These are phyloP conservation scores for Pseudozyma sp. DNA, from an alignment of 1,284 basidiomycete species.

Conservation along the genomic window DNA sequence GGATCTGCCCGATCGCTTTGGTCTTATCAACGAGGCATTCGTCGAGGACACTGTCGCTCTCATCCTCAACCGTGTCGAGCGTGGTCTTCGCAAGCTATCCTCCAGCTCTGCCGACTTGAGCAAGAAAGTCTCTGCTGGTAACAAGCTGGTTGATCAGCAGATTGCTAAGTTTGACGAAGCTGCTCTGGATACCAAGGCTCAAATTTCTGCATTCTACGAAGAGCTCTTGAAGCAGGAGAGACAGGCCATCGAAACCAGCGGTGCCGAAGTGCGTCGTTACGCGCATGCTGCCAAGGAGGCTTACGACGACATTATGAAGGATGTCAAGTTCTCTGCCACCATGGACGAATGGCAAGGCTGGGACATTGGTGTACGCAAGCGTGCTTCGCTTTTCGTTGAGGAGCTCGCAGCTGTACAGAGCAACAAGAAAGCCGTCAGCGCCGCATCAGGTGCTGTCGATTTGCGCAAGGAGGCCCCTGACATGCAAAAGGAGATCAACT, in stretches of 20 bases:
- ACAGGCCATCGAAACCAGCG: constrained; percentile 50
- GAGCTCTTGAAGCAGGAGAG: constrained; percentile 46
- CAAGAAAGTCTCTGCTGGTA: constrained; percentile 28
- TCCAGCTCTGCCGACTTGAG: constrained; percentile 9
- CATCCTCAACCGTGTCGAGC: constrained; percentile 52
- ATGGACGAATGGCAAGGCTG: constrained; percentile 64
- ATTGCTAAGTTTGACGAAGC: constrained; percentile 44
- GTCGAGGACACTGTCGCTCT: constrained; percentile 58
- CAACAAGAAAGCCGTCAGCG: constrained; percentile 33
- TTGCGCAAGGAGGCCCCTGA: constrained; percentile 42
- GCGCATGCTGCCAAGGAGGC: constrained; percentile 44
- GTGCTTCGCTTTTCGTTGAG: constrained; percentile 39
- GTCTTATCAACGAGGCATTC: constrained; percentile 53
- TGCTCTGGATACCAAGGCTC: constrained; percentile 39
- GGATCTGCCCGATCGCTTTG: constrained; percentile 60
- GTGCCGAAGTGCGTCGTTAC: constrained; percentile 55
- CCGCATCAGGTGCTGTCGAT: constrained; percentile 34
- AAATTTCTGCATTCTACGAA: constrained; percentile 46
- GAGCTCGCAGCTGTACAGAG: constrained; percentile 50
- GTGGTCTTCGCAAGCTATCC: constrained; percentile 49
- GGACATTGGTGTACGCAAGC: constrained; percentile 57
- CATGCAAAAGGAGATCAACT: constrained; percentile 45
- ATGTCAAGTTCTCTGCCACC: constrained; percentile 59
- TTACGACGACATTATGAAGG: constrained; percentile 57
- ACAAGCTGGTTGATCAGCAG: constrained; percentile 51